Evolutionary conservation across 2,329 filamentous ascomycete genomes (phyloP), one percentile per base, ranked within the genome.

Genomic region (Rhynchosporium graminicola): DNA sequence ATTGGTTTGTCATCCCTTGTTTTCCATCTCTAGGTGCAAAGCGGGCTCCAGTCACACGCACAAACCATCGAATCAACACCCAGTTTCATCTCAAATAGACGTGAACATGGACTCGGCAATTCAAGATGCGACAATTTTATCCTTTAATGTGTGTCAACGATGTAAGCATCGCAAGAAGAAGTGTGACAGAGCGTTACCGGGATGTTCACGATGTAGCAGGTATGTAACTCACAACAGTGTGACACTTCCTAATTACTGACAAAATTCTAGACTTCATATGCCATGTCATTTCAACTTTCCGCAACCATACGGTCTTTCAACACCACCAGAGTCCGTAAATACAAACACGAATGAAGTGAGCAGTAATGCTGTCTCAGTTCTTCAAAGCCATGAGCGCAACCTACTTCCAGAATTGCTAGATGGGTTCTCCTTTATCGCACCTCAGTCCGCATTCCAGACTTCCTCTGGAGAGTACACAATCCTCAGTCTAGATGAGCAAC

Each of bases 91-190:
- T 36, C 33, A 6, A 20, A 20, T 20, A 63, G 31, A 26, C 15
- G 8, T 2, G 3, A 8, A 38, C 20, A 40, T 54, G 33, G 36
- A 54, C 7, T 28, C 51, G 6, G 12, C 15, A 8, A 5, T 13
- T 2, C 3, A 28, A 20, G 51, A 42, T 33, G 40, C 38, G 10
- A 33, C 36, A 6, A 8, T 54, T 3, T n/a, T 54, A 15, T 54
- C 58, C 20, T 60, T 51, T 28, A 54, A 47, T 33, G 63, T 61
- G 13, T 65, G 63, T 33, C 26, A 48, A 43, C 57, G 58, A 45
- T 66, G 65, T 51, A 65, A 61, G 51, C 33, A 60, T 8, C 63
- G 60, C 12, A 66, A 66, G 63, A 66, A 66, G 57, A 65, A 61
- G 38, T 66, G 65, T 38, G 65, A 66, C 29, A 65, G 65, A 56